Percentiles rank a stretch among this genome's conserved stretches.
These are phyloP conservation scores for Proliferodiscus dingleyae DNA, from an alignment of 2,329 filamentous ascomycete genomes.

Conservation along the genomic window DNA sequence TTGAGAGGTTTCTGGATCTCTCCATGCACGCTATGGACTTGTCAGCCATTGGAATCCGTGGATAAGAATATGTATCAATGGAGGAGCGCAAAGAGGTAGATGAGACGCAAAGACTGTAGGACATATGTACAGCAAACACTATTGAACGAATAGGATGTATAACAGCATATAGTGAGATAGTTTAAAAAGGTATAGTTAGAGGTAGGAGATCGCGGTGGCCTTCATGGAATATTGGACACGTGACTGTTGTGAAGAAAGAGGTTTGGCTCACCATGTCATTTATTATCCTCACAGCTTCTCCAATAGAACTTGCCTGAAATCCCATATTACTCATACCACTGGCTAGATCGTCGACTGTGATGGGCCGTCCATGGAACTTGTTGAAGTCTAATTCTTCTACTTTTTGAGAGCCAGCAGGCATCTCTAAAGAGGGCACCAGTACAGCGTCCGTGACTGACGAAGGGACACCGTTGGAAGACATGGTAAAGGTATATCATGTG, in stretches of 20 bases:
- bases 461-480: conserved; percentile 44
- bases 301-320: conserved; percentile 75
- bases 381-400: conserved; percentile 94
- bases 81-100: conserved; percentile 16
- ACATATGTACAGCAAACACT: too few relatives aligned
- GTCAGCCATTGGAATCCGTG: neutral
- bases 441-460: conserved; percentile 71
- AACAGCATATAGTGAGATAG: too few relatives aligned
- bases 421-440: conserved; percentile 74
- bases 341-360: conserved; percentile 82
- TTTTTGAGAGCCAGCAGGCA: conserved; percentile 71
- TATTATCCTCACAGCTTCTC: conserved; percentile 84
- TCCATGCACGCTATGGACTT: conserved; percentile 68
- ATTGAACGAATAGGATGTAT: too few relatives aligned
- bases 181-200: too few relatives aligned
- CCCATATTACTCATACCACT: conserved; percentile 81
- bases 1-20: conserved; percentile 71
- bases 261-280: conserved; percentile 85
- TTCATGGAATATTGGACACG: too few relatives aligned
- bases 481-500: neutral
- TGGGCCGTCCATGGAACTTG: conserved; percentile 64
- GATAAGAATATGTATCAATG: conserved; percentile 11
- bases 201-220: too few relatives aligned
- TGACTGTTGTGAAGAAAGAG: too few relatives aligned
- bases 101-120: too few relatives aligned